phyloP scores from a whole-genome alignment of 108 stramenopile genomes.

The Fragilariopsis cylindrus region DNA sequence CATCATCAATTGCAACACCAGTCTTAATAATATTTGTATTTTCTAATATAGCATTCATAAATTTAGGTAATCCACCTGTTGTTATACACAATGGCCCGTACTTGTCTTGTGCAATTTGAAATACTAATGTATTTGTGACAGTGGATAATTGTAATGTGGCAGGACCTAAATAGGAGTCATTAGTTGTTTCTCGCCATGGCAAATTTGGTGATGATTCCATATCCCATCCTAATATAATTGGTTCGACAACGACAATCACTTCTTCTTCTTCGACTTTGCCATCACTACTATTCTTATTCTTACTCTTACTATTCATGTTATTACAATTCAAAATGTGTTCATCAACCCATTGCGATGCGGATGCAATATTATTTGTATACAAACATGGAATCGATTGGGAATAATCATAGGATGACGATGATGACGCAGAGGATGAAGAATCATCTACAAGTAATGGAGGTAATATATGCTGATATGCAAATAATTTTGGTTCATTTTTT shows the following conservation, averaged over 20 bases:
- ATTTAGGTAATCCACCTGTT: constrained; percentile 6
- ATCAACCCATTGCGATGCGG: not conserved
- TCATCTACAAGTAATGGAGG: not conserved
- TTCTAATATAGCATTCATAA: constrained; percentile 12
- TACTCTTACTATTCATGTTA: not conserved
- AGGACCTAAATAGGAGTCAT: constrained; percentile 1
- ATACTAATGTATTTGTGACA: not conserved
- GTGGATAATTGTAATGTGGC: constrained; percentile 7
- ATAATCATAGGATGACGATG: not conserved
- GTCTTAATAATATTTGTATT: constrained; percentile 38
- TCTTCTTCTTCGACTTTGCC: not conserved
- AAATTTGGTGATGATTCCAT: constrained; percentile 19
- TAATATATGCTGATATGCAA: not conserved
- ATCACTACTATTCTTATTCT: not conserved
- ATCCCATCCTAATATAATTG: constrained; percentile 5
- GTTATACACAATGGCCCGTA: constrained; percentile 27
- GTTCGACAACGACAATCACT: not conserved
- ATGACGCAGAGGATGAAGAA: no score
- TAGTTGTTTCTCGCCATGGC: constrained; percentile 7
- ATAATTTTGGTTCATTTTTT: not conserved
- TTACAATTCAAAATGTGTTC: not conserved
- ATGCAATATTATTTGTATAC: not conserved
- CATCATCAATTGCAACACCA: constrained; percentile 57
- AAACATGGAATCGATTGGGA: not conserved
- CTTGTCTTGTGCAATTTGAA: constrained; percentile 14